phyloP scores from a whole-genome alignment of 257 asterid genomes.

The Voacanga thouarsii region DNA sequence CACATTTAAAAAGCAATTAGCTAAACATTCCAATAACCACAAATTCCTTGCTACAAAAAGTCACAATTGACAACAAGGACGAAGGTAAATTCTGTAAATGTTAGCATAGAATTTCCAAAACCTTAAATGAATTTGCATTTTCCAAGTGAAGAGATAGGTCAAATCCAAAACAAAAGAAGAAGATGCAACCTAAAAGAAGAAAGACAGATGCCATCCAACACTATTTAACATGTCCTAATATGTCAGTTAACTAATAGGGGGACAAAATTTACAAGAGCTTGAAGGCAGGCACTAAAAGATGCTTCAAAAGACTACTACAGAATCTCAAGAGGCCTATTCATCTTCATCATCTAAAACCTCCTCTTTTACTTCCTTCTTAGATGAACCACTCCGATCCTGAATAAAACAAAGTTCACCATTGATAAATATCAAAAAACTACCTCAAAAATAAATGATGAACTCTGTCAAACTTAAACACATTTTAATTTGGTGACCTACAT shows the following conservation, averaged over 20 bases:
- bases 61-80: no score
- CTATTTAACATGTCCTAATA: not conserved
- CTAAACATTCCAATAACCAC: not conserved
- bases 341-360: constrained; percentile 35
- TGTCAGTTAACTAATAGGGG: constrained; percentile 2
- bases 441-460: not conserved
- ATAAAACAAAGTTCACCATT: not conserved
- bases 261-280: constrained; percentile 40
- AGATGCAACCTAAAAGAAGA: not conserved
- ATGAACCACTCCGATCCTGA: constrained; percentile 34
- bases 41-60: no score
- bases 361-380: constrained; percentile 25
- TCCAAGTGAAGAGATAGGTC: not conserved
- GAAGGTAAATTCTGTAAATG: not conserved
- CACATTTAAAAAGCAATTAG: not conserved
- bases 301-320: not conserved
- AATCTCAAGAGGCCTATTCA: constrained; percentile 22
- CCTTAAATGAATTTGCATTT: not conserved
- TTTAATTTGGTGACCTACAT: not conserved
- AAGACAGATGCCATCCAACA: not conserved
- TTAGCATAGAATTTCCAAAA: not conserved
- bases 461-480: not conserved
- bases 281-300: constrained; percentile 14
- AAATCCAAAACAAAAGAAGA: not conserved
- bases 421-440: not conserved